Percentiles rank a stretch among this genome's conserved stretches.
Evolutionary conservation across 768 basidiomycete species (phyloP).

Genomic region (Lactarius trivialis): DNA sequence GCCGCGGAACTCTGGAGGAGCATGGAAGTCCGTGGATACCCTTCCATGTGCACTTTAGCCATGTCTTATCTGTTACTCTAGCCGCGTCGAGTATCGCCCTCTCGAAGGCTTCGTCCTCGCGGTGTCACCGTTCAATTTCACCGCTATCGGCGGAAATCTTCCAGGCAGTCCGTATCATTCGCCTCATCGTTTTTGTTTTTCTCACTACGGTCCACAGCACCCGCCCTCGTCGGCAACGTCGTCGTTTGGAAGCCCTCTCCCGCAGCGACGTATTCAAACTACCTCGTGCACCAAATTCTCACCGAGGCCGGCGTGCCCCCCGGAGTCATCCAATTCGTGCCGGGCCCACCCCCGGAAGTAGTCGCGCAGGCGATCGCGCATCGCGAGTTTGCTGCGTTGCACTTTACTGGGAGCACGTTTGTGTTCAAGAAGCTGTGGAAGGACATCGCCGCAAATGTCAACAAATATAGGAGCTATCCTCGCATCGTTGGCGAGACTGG

Average conservation of each 20-base stretch:
- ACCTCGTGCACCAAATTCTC: conserved; percentile 84
- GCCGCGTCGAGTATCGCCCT: conserved; percentile 92
- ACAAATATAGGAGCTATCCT: conserved; percentile 84
- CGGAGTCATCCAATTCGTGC: conserved; percentile 95
- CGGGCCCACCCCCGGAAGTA: conserved; percentile 78
- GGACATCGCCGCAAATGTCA: conserved; percentile 83
- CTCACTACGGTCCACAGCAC: conserved; percentile 41
- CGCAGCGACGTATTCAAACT: conserved; percentile 91
- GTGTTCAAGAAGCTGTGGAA: conserved; percentile 97
- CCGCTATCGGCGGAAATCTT: conserved; percentile 96
- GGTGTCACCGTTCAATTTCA: conserved; percentile 97
- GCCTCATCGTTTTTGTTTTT: background rate
- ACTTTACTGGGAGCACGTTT: conserved; percentile 94
- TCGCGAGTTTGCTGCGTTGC: conserved; percentile 76
- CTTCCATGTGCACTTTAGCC: conserved; percentile 1
- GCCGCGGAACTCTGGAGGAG: conserved; percentile 71
- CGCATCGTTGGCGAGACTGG: conserved; percentile 96
- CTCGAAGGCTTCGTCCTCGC: conserved; percentile 99
- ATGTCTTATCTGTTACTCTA: conserved; percentile 29
- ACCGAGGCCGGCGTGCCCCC: conserved; percentile 91
- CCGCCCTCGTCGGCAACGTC: conserved; percentile 92
- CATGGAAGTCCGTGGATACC: conserved; percentile 81
- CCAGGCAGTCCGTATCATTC: conserved; percentile 45
- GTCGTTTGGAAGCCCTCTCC: conserved; percentile 98
- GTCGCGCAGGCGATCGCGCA: conserved; percentile 79